These are phyloP conservation scores for Blastocystis sp. DNA, from an alignment of 352 stramenopile species.

Conservation along the genomic window DNA sequence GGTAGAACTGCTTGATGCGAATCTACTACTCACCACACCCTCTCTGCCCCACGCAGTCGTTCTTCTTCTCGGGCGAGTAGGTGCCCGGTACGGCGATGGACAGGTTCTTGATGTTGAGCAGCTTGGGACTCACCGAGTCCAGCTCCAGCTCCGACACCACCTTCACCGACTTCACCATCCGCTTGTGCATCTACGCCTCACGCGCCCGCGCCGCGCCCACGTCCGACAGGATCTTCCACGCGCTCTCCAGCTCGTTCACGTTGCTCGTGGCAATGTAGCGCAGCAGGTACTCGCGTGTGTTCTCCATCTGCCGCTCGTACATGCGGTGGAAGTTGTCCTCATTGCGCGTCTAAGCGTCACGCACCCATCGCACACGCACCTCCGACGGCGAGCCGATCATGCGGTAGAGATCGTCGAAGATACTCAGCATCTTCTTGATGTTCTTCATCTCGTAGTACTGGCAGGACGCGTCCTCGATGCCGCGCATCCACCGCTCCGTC, in stretches of 20 bases:
- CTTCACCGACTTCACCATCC: constrained; percentile 75
- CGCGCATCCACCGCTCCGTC: constrained; percentile 97
- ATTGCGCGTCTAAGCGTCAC: constrained; percentile 53
- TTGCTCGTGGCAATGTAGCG: constrained; percentile 58
- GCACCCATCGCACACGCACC: not conserved
- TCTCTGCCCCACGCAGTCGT: not conserved
- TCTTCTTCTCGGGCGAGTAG: constrained; percentile 75
- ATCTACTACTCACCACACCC: constrained; percentile 78
- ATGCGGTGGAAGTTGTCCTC: constrained; percentile 67
- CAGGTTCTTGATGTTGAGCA: constrained; percentile 86
- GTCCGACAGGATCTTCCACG: constrained; percentile 65
- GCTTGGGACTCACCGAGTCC: constrained; percentile 87
- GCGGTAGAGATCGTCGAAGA: constrained; percentile 63
- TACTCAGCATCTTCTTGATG: constrained; percentile 62
- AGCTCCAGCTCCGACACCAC: constrained; percentile 91
- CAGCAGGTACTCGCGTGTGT: constrained; percentile 46
- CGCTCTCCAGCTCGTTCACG: constrained; percentile 65
- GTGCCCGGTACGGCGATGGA: constrained; percentile 92
- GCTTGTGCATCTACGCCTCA: constrained; percentile 65
- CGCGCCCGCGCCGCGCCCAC: not conserved
- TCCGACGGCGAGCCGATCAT: constrained; percentile 47
- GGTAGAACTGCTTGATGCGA: constrained; percentile 85
- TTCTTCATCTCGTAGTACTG: constrained; percentile 86
- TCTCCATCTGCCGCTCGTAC: constrained; percentile 68
- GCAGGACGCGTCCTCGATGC: constrained; percentile 91